Conservation (phyloP, 2,329 filamentous ascomycete genomes). For the Didymella pomorum region DNA sequence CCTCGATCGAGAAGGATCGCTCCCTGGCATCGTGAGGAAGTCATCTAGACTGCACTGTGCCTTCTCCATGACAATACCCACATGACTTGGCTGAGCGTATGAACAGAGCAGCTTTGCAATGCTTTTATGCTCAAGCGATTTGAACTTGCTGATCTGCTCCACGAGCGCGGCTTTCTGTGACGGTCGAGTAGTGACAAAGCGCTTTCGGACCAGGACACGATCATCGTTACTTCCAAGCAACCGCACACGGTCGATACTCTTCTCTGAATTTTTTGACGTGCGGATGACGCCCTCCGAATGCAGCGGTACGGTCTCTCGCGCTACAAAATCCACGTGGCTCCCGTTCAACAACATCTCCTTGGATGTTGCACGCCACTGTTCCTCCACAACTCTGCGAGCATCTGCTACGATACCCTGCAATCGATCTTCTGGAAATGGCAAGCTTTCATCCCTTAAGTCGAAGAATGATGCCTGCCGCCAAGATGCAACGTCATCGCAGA, state of each 20-base stretch:
- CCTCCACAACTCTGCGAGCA: slow-evolving; percentile 49
- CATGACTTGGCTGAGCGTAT: slow-evolving; percentile 49
- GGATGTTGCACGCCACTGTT: slow-evolving; percentile 52
- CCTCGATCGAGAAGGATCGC: slow-evolving; percentile 43
- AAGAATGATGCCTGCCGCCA: slow-evolving; percentile 51
- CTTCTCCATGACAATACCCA: slow-evolving; percentile 46
- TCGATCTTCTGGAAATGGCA: slow-evolving; percentile 50
- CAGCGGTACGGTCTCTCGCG: slow-evolving; percentile 49
- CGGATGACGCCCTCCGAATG: slow-evolving; percentile 43
- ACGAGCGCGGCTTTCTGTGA: slow-evolving; percentile 48
- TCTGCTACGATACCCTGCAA: slow-evolving; percentile 51
- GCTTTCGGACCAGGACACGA: slow-evolving; percentile 48
- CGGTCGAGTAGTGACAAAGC: slow-evolving; percentile 46
- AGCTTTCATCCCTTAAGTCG: slow-evolving; percentile 48
- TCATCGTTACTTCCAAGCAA: slow-evolving; percentile 47
- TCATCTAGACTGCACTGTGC: slow-evolving; percentile 51
- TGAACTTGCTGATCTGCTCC: slow-evolving; percentile 50
- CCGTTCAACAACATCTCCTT: slow-evolving; percentile 51
- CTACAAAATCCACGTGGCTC: slow-evolving; percentile 48
- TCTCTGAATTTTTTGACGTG: slow-evolving; percentile 45
- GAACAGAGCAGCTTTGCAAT: slow-evolving; percentile 50
- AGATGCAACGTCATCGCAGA: slow-evolving; percentile 52
- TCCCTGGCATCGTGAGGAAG: slow-evolving; percentile 43
- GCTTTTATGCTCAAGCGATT: slow-evolving; percentile 50
- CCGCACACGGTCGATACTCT: slow-evolving; percentile 48